Percentiles rank a stretch among this genome's conserved stretches.
These are phyloP conservation scores for Cyclotella atomus DNA, from an alignment of 108 stramenopile species.

Conservation along the genomic window DNA sequence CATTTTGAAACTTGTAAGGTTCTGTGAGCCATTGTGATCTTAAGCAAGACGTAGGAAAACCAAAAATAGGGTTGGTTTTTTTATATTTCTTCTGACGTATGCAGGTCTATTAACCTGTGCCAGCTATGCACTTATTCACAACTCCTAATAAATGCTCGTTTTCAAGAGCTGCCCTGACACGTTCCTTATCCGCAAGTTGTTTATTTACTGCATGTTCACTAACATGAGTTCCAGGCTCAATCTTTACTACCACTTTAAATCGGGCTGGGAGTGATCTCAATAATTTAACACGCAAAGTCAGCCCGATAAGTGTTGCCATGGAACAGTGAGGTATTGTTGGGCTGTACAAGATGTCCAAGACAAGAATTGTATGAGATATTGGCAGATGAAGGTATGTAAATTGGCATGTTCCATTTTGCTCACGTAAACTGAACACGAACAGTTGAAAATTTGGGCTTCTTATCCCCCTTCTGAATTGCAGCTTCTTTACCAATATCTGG, in stretches of 20 bases:
- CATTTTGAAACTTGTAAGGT: conserved; percentile 57
- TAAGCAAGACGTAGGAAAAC: too few species aligned
- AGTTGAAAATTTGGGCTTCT: conserved; percentile 39
- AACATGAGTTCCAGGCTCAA: conserved; percentile 96
- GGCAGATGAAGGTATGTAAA: too few species aligned
- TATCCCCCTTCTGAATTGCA: neutral
- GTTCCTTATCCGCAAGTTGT: conserved; percentile 98
- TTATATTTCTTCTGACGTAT: too few species aligned
- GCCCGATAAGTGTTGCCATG: conserved; percentile 99
- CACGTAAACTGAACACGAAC: conserved; percentile 72
- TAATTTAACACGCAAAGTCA: conserved; percentile 95
- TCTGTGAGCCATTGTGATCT: conserved; percentile 33
- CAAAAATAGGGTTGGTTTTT: too few species aligned
- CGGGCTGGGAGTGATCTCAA: conserved; percentile 87
- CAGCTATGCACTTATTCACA: conserved; percentile 94
- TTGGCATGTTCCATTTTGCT: too few species aligned
- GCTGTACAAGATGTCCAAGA: too few species aligned
- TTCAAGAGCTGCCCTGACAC: conserved; percentile 98
- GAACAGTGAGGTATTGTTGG: conserved; percentile 98
- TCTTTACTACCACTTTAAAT: conserved; percentile 88
- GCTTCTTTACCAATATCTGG: conserved; percentile 21
- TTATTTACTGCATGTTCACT: conserved; percentile 97
- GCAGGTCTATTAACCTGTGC: conserved; percentile 45
- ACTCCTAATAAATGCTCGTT: conserved; percentile 96
- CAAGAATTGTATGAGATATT: too few species aligned